Evolutionary conservation across 2,329 filamentous ascomycete species (phyloP), one percentile per base, ranked within the genome.

Genomic region (Myotisia sp.): DNA sequence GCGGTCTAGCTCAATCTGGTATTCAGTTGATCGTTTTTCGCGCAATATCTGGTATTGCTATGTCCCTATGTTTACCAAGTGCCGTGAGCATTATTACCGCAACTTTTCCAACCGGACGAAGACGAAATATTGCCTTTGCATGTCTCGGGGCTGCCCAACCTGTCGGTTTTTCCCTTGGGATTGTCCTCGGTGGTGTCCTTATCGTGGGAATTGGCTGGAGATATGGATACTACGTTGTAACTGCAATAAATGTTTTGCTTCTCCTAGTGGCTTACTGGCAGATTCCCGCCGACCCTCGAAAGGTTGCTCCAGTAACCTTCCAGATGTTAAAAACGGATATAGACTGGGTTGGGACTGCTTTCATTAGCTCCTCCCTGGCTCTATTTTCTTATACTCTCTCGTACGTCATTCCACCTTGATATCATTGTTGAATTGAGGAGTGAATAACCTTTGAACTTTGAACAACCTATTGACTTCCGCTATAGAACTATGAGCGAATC

Each of bases 371-470:
- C 1, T 62, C 57, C 13, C 49, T 71, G 6, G 67, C 61, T 0
- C 51, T 70, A 39, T 53, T 71, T 1, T 66, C 62, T 3, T 70
- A 71, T 46, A 57, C 65, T n/a, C 58, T 68, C 27, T 62, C 63
- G 57, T 63, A 44, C 46, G 60, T 56, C 4, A 13, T 23, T 4
- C 9, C 29, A 21, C 9, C 18, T 16, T 24, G 9, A n/a, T n/a
- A n/a, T n/a, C n/a, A n/a, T n/a, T n/a, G n/a, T n/a, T n/a, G n/a
- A n/a, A n/a, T n/a, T n/a, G n/a, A n/a, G n/a, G n/a, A n/a, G n/a
- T n/a, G n/a, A n/a, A n/a, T n/a, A n/a, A n/a, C 22, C 22, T 24
- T 7, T 24, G n/a, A 5, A 5, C 12, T 24, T 5, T 13, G n/a
- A 29, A 3, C n/a, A 26, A 3, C n/a, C 23, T 21, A 6, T 9